Evolutionary conservation across 2,329 filamentous ascomycete genomes (phyloP), one percentile per base, ranked within the genome.

Genomic region (Microsporum ferrugineum): DNA sequence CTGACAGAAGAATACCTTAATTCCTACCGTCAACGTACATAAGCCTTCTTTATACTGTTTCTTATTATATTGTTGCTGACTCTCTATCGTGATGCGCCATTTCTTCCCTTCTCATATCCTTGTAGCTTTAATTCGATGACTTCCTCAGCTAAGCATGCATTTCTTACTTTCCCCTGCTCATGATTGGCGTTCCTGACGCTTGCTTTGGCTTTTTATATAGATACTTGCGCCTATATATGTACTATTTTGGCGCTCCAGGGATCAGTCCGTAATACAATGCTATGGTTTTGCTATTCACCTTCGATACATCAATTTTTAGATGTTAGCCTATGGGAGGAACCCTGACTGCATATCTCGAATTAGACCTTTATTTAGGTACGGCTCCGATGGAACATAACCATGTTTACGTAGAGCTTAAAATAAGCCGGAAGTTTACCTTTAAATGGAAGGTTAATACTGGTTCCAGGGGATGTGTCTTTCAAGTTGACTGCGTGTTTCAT

Each of bases 121-220:
- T 55, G 49, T 55, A 55, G 49, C 49, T 55, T 36, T 55, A 55
- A 55, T 55, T 38, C 36, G 36, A 55, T 31, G 49, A 55, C 49
- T 14, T 55, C 17, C 36, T 55, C 29, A 49, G 45, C 12, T 36
- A 34, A 55, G 49, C 49, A 55, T 55, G 36, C 36, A 55, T 55
- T 36, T 34, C 49, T 55, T 55, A 55, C 31, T 23, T 23, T 6
- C 8, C 49, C 31, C 49, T 12, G n/a, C 31, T 23, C 10, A 31
- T 5, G 49, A 36, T 17, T 23, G 49, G 49, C 31, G 29, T 55
- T 55, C 8, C 14, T 38, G 7, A 34, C 49, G 45, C 23, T 49
- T 29, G 8, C 23, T 12, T 49, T 49, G 23, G 45, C 45, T 49
- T 29, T 29, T 49, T 49, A 23, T 49, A 49, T 49, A 49, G 23